Evolutionary conservation across 2,329 filamentous ascomycete genomes (phyloP).

Genomic region (Trichoderma semiorbis): DNA sequence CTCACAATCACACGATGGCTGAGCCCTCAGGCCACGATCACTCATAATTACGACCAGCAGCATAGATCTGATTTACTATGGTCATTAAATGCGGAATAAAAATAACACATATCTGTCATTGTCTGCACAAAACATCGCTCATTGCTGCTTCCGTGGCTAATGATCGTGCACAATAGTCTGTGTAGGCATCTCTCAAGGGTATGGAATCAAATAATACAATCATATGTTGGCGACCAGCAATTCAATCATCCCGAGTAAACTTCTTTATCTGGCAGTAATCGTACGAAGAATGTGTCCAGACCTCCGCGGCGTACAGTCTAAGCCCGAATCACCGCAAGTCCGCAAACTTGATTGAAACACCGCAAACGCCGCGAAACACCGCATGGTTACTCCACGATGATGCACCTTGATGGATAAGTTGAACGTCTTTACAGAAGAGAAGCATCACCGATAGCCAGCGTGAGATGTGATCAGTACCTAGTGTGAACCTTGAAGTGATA

Average conservation of each 20-base stretch:
- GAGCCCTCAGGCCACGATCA: background rate
- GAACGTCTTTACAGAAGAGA: background rate
- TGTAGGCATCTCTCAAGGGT: background rate
- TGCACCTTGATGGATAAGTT: background rate
- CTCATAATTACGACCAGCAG: background rate
- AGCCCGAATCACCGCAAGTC: background rate
- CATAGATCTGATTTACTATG: background rate
- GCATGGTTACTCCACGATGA: background rate
- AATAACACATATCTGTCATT: background rate
- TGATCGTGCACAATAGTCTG: background rate
- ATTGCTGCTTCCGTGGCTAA: background rate
- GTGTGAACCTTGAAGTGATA: background rate
- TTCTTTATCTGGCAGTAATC: background rate
- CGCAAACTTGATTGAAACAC: background rate
- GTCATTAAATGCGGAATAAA: fast-evolving
- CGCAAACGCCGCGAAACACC: background rate
- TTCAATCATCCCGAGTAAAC: background rate
- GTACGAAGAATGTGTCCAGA: background rate
- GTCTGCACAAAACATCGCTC: background rate
- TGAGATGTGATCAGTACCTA: background rate
- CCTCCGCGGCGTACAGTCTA: background rate
- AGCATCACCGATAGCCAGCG: background rate
- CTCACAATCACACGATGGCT: background rate
- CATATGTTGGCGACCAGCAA: background rate
- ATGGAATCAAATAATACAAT: background rate